Conservation (phyloP, 2,329 filamentous ascomycete species). For the Monosporascus ibericus region DNA sequence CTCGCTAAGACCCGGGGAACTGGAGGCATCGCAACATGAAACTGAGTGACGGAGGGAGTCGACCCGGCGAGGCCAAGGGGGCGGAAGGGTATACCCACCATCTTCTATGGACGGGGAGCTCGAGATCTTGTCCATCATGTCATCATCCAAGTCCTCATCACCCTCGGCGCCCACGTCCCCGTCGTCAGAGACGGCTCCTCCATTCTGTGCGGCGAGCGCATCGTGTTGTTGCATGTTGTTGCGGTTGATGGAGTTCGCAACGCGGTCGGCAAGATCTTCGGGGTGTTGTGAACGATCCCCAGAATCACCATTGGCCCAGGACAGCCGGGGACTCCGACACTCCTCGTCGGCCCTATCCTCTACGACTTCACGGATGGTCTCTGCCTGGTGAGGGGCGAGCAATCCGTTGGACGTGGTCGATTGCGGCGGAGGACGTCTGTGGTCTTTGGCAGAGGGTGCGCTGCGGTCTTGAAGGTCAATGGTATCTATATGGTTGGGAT, state of each 20-base stretch:
- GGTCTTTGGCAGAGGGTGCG: conserved; percentile 78
- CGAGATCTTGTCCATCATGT: conserved; percentile 98
- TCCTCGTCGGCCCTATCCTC: conserved; percentile 72
- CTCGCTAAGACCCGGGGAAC: conserved; percentile 26
- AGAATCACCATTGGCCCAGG: conserved; percentile 39
- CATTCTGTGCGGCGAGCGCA: conserved; percentile 56
- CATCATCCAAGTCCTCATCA: conserved; percentile 75
- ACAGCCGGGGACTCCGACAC: conserved; percentile 55
- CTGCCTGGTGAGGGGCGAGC: conserved; percentile 76
- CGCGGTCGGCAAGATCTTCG: conserved; percentile 37
- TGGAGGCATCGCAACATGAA: conserved; percentile 22
- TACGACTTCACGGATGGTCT: conserved; percentile 73
- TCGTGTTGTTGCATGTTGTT: conserved; percentile 47
- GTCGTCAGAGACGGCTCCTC: conserved; percentile 52
- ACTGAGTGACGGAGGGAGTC: conserved; percentile 33
- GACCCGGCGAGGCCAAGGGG: conserved; percentile 37
- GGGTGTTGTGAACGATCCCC: conserved; percentile 39
- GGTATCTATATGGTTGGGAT: conserved; percentile 58
- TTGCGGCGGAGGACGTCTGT: conserved; percentile 52
- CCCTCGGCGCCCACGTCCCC: conserved; percentile 59
- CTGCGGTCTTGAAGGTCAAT: conserved; percentile 87
- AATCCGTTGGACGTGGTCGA: conserved; percentile 34
- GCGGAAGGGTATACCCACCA: conserved; percentile 67
- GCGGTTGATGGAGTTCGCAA: conserved; percentile 33
- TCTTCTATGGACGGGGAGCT: conserved; percentile 98